Base-by-base conservation (phyloP, 768 basidiomycete species). In the Epithele typhae region DNA sequence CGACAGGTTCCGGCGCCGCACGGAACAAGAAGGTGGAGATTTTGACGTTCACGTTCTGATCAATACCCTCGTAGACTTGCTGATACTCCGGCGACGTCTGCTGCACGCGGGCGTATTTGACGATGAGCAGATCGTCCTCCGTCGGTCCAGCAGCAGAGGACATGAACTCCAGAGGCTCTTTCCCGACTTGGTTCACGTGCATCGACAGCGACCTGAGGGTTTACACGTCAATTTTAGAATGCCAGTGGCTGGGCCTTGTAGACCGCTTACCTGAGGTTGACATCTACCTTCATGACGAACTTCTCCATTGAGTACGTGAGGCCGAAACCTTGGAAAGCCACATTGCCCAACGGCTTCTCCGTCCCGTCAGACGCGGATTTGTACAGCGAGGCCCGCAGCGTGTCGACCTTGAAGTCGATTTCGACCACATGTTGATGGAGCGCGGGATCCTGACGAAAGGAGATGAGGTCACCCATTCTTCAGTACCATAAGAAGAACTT, bases 1-100 rank as follows among this genome's bases (percentile, higher is more conserved):
- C 70, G 35, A 97, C 84, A 11, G 95, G 93, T 59, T 92, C 91
- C 0, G 96, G 93, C 7, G 87, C 86, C 3, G 87, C 82, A 46
- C 82, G 81, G 65, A 98, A 84, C 43, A 94, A 77, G 62, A 99
- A 82, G 0, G 95, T 96, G 3, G 95, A 94, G 32, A 98, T 72
- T 55, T 81, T 81, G 54, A 92, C 79, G 57, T 92, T 86, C 47
- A 98, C 79, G 48, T 71, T 87, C 65, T 96, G 94, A 57, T 95
- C 88, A 38, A 93, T 81, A 19, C 87, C 84, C 51, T 92, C 91
- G 64, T 87, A 85, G 4, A 80, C 66, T 1, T 81, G 78, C 53
- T 76, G 65, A 65, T 87, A 97, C 57, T 95, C 89, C 0, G 96
- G 93, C 4, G 93, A 94, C 22, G 79, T 75, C 57, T 77, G 80